Percentiles rank a stretch among this genome's conserved stretches.
These are phyloP conservation scores for Apostasia shenzhenica DNA, from an alignment of 106 monocot species.

Conservation along the genomic window DNA sequence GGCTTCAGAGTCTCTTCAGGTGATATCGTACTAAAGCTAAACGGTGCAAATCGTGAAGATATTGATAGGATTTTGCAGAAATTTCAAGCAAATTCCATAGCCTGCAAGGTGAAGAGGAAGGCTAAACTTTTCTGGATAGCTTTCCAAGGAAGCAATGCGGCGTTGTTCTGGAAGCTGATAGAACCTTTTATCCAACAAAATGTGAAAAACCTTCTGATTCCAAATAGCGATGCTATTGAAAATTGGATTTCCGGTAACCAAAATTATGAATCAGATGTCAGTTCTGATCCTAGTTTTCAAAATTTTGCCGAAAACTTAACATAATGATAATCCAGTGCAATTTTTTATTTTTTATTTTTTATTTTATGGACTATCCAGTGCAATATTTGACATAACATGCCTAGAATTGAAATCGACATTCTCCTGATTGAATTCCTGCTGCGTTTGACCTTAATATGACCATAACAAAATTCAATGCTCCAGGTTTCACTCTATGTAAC, in stretches of 20 bases:
- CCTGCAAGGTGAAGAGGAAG: conserved; percentile 74
- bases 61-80: conserved; percentile 50
- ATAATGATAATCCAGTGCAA: background rate
- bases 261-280: background rate
- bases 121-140: conserved; percentile 73
- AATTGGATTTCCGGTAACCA: background rate
- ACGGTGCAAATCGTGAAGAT: conserved; percentile 47
- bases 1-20: conserved; percentile 55
- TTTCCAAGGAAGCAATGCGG: conserved; percentile 64
- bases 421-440: too few species aligned
- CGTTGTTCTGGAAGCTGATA: conserved; percentile 45
- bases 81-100: conserved; percentile 47
- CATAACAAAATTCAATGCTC: too few species aligned
- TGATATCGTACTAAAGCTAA: conserved; percentile 75
- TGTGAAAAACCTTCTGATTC: conserved; percentile 26
- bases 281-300: background rate
- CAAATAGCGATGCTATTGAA: background rate
- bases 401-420: too few species aligned
- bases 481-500: too few species aligned
- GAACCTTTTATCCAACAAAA: conserved; percentile 60
- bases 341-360: too few species aligned
- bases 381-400: too few species aligned
- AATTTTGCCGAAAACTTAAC: background rate
- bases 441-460: too few species aligned
- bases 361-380: too few species aligned